These are phyloP conservation scores for Chrysoporthe cubensis DNA, from an alignment of 2,329 filamentous ascomycete genomes.

Conservation along the genomic window DNA sequence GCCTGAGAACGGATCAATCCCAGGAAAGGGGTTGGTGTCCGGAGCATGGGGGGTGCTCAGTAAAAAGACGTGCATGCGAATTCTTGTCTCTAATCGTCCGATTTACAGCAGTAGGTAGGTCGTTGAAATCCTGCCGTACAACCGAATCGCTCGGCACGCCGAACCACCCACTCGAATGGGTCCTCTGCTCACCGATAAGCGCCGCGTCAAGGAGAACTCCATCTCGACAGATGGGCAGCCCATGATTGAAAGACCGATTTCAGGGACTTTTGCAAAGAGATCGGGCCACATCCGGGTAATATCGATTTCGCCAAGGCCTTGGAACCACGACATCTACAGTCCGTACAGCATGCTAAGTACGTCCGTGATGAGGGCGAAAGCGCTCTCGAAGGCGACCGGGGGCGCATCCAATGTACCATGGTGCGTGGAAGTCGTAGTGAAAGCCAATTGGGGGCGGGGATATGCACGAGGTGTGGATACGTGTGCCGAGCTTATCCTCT, in stretches of 20 bases:
- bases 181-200: background rate
- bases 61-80: background rate
- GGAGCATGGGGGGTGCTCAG: background rate
- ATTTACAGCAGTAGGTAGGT: background rate
- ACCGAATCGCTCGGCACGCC: slow-evolving; percentile 12
- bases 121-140: background rate
- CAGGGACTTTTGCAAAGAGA: background rate
- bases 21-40: background rate
- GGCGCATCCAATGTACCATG: too few relatives aligned
- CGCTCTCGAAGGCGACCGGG: background rate
- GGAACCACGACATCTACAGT: slow-evolving; percentile 8
- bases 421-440: background rate
- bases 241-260: background rate
- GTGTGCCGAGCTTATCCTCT: slow-evolving; percentile 10
- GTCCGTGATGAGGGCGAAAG: background rate
- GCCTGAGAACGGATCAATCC: background rate
- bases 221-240: background rate
- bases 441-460: slow-evolving; percentile 17
- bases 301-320: background rate
- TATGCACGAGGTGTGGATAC: slow-evolving; percentile 10
- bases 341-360: background rate
- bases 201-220: slow-evolving; percentile 2
- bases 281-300: slow-evolving; percentile 11
- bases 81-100: background rate
- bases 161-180: background rate